A percentile compares a stretch with the other conserved stretches of the same genome.
Conservation (phyloP, 2,329 filamentous ascomycete genomes). For the Trichoderma sp. region DNA sequence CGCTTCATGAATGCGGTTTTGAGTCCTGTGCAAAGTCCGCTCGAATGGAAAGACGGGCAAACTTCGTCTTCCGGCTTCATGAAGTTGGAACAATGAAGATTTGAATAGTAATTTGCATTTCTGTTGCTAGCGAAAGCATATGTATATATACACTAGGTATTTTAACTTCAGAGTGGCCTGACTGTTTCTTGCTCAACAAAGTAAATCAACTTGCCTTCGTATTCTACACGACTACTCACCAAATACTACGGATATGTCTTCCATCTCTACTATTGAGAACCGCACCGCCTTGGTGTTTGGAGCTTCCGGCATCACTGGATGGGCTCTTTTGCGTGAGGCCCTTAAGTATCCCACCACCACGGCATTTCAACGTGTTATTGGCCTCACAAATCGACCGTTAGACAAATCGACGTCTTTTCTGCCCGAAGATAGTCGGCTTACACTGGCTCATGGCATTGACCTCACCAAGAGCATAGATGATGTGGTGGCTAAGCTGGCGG, state of each 20-base stretch:
- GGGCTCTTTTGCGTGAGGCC: constrained; percentile 11
- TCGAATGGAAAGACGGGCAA: neutral
- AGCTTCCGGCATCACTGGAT: constrained; percentile 17
- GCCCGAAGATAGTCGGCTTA: constrained; percentile 1
- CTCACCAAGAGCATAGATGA: constrained; percentile 7
- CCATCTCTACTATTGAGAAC: neutral
- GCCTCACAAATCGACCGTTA: constrained; percentile 3
- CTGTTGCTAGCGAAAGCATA: neutral
- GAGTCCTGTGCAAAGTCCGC: neutral
- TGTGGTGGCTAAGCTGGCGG: constrained; percentile 1
- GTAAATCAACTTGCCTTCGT: neutral
- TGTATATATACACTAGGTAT: neutral
- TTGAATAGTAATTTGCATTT: too few species aligned
- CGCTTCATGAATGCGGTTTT: neutral
- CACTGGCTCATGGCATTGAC: neutral
- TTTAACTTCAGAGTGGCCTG: neutral
- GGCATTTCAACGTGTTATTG: neutral
- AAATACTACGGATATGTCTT: neutral
- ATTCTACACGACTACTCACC: neutral
- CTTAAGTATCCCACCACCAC: neutral
- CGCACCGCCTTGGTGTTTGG: constrained; percentile 15
- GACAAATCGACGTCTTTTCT: neutral
- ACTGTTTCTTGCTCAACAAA: neutral
- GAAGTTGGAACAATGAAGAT: neutral
- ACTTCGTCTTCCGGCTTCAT: neutral